phyloP scores from a whole-genome alignment of 768 basidiomycete genomes.

The Kwoniella dendrophila region DNA sequence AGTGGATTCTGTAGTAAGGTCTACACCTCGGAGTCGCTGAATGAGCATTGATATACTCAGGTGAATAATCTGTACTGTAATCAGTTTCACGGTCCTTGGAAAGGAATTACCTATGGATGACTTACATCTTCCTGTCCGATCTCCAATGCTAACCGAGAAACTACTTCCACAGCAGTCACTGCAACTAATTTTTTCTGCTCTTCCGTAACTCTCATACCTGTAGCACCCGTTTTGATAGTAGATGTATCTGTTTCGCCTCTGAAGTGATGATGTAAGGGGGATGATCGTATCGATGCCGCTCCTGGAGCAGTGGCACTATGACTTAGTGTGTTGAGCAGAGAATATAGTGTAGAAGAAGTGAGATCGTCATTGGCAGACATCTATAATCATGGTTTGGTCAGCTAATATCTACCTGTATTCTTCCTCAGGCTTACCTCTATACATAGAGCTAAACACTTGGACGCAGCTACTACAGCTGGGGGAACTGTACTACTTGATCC shows the following conservation, averaged over 20 bases:
- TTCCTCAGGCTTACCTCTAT: conserved; percentile 64
- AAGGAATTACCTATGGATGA: neutral
- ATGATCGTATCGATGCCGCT: conserved; percentile 23
- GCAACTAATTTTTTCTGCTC: conserved; percentile 82
- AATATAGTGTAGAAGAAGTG: conserved; percentile 94
- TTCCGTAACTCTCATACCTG: conserved; percentile 33
- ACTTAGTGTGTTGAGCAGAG: conserved; percentile 83
- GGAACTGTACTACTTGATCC: conserved; percentile 71
- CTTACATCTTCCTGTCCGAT: conserved; percentile 79
- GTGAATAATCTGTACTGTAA: conserved; percentile 66
- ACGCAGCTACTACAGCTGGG: conserved; percentile 78
- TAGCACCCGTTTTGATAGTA: conserved; percentile 29
- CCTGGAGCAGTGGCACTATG: conserved; percentile 30
- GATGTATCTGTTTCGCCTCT: conserved; percentile 18
- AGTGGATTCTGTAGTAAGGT: conserved; percentile 84
- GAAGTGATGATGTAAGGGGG: conserved; percentile 9
- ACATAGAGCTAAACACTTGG: conserved; percentile 85
- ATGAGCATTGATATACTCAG: conserved; percentile 90
- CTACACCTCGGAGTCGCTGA: conserved; percentile 79
- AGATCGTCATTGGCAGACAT: conserved; percentile 83
- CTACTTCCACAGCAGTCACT: conserved; percentile 88
- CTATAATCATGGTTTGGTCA: conserved; percentile 56
- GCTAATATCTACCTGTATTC: neutral
- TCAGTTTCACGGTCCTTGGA: neutral
- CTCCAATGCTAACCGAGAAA: conserved; percentile 82